phyloP scores from a whole-genome alignment of 129 eudicot species.

The Chrysanthemum lavandulifolium region DNA sequence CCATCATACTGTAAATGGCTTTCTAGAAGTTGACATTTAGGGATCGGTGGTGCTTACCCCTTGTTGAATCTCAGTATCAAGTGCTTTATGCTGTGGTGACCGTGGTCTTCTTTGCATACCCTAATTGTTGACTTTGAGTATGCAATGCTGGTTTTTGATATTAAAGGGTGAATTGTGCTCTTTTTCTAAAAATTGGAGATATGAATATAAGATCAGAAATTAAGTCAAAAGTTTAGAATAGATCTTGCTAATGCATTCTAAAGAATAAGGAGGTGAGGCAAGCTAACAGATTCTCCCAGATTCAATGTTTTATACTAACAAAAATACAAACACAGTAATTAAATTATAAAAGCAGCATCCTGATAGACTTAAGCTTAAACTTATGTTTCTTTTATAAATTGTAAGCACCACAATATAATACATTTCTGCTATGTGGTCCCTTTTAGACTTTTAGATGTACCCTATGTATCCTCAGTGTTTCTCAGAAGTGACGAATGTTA shows the following conservation, averaged over 20 bases:
- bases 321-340: no score
- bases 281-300: no score
- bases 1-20: neutral
- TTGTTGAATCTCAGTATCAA: neutral
- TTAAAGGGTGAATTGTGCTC: no score
- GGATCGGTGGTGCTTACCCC: neutral
- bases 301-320: no score
- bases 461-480: neutral
- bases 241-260: conserved; percentile 1
- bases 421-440: neutral
- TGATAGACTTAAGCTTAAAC: neutral
- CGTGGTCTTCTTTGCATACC: no score
- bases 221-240: neutral
- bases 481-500: neutral
- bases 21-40: conserved; percentile 2
- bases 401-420: neutral
- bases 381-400: neutral
- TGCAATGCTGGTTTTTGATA: no score
- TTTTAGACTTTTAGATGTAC: conserved; percentile 11
- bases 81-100: no score
- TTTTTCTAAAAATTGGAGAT: no score
- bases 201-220: neutral
- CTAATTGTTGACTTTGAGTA: no score
- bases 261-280: neutral
- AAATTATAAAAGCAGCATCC: neutral